Percentiles rank a stretch among this genome's conserved stretches.
These are phyloP conservation scores for Rhododendron kiyosumense DNA, from an alignment of 148 eudicot species.

Conservation along the genomic window DNA sequence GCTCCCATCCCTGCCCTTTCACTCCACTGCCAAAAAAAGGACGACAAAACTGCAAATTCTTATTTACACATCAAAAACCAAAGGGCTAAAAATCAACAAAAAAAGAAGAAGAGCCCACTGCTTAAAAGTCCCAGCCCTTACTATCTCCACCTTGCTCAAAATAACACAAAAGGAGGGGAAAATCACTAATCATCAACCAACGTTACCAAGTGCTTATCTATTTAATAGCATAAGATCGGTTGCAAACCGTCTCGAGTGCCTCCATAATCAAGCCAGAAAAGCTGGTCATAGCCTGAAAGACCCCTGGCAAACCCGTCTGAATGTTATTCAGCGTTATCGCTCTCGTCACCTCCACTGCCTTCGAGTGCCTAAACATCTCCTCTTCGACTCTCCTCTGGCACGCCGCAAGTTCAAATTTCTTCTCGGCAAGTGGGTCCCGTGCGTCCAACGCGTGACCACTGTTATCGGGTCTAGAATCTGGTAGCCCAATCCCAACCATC, in stretches of 20 bases:
- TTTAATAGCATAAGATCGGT: conserved; percentile 69
- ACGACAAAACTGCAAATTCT: conserved; percentile 30
- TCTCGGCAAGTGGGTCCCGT: conserved; percentile 81
- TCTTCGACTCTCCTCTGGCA: conserved; percentile 83
- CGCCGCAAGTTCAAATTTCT: conserved; percentile 67
- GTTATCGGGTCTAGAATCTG: conserved; percentile 42
- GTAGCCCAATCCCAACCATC: conserved; percentile 77
- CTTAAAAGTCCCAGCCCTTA: conserved; percentile 19
- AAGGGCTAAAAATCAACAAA: neutral
- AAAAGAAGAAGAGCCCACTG: neutral
- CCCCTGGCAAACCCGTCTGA: conserved; percentile 93
- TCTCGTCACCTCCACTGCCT: conserved; percentile 88
- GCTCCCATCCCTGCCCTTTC: conserved; percentile 5
- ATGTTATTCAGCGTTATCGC: conserved; percentile 90
- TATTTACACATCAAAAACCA: conserved; percentile 35
- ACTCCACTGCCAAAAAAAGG: neutral
- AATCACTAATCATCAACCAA: neutral
- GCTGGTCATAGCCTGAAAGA: conserved; percentile 90
- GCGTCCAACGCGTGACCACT: conserved; percentile 62
- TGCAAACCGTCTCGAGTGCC: conserved; percentile 68
- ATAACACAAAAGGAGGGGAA: neutral
- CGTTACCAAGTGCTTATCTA: conserved; percentile 19
- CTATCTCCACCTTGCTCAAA: conserved; percentile 18
- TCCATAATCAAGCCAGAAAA: conserved; percentile 72
- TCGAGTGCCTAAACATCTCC: conserved; percentile 75